A percentile compares a stretch with the other conserved stretches of the same genome.
These are phyloP conservation scores for Exserohilum rostratum DNA, from an alignment of 2,329 filamentous ascomycete genomes.

Conservation along the genomic window DNA sequence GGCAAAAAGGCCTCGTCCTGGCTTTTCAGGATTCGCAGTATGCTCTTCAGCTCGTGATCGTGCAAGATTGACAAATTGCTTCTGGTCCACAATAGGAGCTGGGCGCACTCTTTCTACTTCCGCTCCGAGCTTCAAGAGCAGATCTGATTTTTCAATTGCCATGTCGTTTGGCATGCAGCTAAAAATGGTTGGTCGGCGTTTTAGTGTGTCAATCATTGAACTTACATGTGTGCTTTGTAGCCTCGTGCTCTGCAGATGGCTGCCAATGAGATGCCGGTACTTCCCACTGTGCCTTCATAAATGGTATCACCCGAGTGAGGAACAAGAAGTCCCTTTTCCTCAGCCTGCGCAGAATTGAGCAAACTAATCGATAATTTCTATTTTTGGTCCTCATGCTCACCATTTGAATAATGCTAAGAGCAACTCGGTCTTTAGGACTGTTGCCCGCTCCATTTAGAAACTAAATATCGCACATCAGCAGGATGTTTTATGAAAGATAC, in stretches of 20 bases:
- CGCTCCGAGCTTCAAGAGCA: slow-evolving; percentile 88
- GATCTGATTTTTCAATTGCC: slow-evolving; percentile 83
- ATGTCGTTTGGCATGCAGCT: slow-evolving; percentile 95
- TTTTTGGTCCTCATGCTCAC: slow-evolving; percentile 40
- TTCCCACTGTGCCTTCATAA: slow-evolving; percentile 96
- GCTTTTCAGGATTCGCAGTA: slow-evolving; percentile 61
- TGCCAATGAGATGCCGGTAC: slow-evolving; percentile 93
- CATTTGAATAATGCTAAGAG: slow-evolving; percentile 81
- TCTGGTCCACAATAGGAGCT: slow-evolving; percentile 89
- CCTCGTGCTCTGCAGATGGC: slow-evolving; percentile 85
- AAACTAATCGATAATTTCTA: background rate
- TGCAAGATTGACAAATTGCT: slow-evolving; percentile 94
- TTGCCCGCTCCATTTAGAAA: slow-evolving; percentile 94
- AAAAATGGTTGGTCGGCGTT: slow-evolving; percentile 14
- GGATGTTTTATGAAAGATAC: background rate
- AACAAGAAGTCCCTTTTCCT: slow-evolving; percentile 74
- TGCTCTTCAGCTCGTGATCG: slow-evolving; percentile 77
- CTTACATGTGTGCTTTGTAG: slow-evolving; percentile 86
- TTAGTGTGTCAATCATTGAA: slow-evolving; percentile 5
- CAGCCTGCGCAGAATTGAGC: slow-evolving; percentile 61
- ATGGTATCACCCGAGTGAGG: slow-evolving; percentile 89
- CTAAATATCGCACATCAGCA: slow-evolving; percentile 39
- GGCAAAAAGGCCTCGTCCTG: slow-evolving; percentile 85
- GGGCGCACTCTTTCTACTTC: slow-evolving; percentile 90
- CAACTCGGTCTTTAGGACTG: slow-evolving; percentile 93